Evolutionary conservation across 2,329 filamentous ascomycete species (phyloP).

Genomic region (Truncatella angustata): DNA sequence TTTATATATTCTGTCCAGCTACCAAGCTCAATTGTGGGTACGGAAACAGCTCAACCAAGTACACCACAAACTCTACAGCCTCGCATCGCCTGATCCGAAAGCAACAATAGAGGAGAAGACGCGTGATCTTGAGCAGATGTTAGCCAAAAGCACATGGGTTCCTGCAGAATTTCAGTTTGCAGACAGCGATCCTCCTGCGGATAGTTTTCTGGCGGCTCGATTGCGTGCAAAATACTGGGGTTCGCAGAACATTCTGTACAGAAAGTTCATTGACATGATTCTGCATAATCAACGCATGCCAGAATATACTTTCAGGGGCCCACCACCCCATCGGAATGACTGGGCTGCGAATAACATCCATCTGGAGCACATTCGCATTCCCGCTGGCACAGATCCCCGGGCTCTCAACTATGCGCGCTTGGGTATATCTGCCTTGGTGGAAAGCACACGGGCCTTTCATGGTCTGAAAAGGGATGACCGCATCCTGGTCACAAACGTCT

Average conservation of each 20-base stretch:
- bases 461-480: constrained; percentile 57
- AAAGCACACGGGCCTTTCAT: constrained; percentile 82
- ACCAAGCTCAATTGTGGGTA: constrained; percentile 62
- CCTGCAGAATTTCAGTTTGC: constrained; percentile 53
- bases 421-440: constrained; percentile 73
- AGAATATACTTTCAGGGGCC: constrained; percentile 18
- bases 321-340: constrained; percentile 13
- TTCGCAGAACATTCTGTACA: constrained; percentile 83
- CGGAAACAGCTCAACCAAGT: constrained; percentile 64
- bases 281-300: constrained; percentile 36
- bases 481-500: constrained; percentile 90
- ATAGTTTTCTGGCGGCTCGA: constrained; percentile 77
- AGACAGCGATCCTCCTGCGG: constrained; percentile 68
- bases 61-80: constrained; percentile 52
- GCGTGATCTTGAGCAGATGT: constrained; percentile 44
- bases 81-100: constrained; percentile 23
- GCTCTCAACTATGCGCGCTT: constrained; percentile 54
- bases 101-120: constrained; percentile 36
- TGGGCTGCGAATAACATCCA: constrained; percentile 14
- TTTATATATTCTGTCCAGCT: constrained; percentile 54
- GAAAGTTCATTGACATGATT: constrained; percentile 66
- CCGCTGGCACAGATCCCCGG: constrained; percentile 40
- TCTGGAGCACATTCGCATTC: constrained; percentile 12
- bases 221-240: constrained; percentile 95
- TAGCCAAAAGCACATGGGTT: constrained; percentile 46